Evolutionary conservation across 2,329 filamentous ascomycete genomes (phyloP).

Genomic region (Neopestalotiopsis sp.): DNA sequence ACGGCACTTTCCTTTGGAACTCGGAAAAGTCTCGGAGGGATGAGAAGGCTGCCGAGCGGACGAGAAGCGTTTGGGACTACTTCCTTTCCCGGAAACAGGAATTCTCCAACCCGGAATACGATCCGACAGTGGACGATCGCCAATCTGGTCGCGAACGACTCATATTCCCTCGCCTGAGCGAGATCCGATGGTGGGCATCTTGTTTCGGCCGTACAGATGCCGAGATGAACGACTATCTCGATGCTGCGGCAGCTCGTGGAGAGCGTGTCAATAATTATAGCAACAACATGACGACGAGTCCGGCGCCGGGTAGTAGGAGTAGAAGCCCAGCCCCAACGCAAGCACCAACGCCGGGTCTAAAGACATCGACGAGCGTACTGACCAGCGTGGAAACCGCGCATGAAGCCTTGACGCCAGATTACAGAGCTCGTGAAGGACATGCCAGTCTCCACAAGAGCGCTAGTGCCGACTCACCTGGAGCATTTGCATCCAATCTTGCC

Average conservation of each 20-base stretch:
- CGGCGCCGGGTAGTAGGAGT: conserved; percentile 47
- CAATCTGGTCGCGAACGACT: conserved; percentile 81
- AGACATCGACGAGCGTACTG: conserved; percentile 57
- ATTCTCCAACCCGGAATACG: conserved; percentile 83
- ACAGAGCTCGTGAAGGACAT: conserved; percentile 26
- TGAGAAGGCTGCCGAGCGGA: conserved; percentile 69
- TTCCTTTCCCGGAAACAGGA: conserved; percentile 82
- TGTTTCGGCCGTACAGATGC: conserved; percentile 83
- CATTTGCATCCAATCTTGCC: conserved; percentile 45
- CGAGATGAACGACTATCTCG: conserved; percentile 84
- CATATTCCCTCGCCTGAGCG: conserved; percentile 76
- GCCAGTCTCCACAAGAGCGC: conserved; percentile 47
- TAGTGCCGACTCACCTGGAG: conserved; percentile 49
- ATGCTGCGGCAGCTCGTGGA: conserved; percentile 55
- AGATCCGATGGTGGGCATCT: conserved; percentile 94
- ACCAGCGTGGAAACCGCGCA: conserved; percentile 64
- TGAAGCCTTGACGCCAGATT: conserved; percentile 50
- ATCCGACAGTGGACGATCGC: conserved; percentile 76
- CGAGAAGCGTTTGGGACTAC: conserved; percentile 93
- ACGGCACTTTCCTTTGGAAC: conserved; percentile 95
- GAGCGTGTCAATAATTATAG: conserved; percentile 43
- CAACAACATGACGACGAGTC: conserved; percentile 36
- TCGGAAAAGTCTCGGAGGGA: conserved; percentile 87
- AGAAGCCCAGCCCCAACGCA: conserved; percentile 29
- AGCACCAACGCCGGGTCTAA: conserved; percentile 39